Conservation (phyloP, 768 basidiomycete genomes). For the Boletus huronensis region DNA sequence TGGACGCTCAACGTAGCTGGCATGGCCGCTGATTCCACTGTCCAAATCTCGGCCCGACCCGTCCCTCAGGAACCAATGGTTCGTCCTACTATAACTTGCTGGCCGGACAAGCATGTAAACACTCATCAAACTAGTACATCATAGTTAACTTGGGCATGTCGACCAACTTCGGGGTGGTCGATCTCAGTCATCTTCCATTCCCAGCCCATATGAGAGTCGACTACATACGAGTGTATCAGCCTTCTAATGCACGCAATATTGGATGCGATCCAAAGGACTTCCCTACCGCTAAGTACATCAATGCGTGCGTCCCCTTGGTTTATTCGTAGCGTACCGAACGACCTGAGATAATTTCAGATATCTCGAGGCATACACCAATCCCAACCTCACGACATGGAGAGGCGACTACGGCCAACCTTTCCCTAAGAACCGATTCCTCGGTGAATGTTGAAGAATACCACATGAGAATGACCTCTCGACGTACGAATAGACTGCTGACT, state of each 20-base stretch:
- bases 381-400: constrained; percentile 43
- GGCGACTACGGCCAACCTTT: constrained; percentile 43
- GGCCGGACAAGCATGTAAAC: background rate
- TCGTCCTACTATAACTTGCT: constrained; percentile 15
- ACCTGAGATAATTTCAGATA: constrained; percentile 38
- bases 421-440: constrained; percentile 50
- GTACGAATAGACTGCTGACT: background rate
- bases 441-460: constrained; percentile 34
- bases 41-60: constrained; percentile 61
- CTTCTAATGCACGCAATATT: constrained; percentile 54
- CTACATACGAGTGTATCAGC: constrained; percentile 73
- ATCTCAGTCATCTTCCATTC: constrained; percentile 50
- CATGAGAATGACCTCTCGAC: background rate
- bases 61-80: constrained; percentile 88
- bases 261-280: constrained; percentile 67
- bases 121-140: constrained; percentile 39
- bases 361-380: constrained; percentile 66
- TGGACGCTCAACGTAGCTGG: constrained; percentile 77
- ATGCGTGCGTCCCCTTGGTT: constrained; percentile 38
- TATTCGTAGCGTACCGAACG: background rate
- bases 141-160: constrained; percentile 60
- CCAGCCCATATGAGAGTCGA: constrained; percentile 49
- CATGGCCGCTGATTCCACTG: constrained; percentile 56
- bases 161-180: constrained; percentile 54
- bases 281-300: constrained; percentile 74